A percentile compares a stretch with the other conserved stretches of the same genome.
These are phyloP conservation scores for Coemansia sp. DNA, from an alignment of 192 early-diverging fungal genomes.

Conservation along the genomic window DNA sequence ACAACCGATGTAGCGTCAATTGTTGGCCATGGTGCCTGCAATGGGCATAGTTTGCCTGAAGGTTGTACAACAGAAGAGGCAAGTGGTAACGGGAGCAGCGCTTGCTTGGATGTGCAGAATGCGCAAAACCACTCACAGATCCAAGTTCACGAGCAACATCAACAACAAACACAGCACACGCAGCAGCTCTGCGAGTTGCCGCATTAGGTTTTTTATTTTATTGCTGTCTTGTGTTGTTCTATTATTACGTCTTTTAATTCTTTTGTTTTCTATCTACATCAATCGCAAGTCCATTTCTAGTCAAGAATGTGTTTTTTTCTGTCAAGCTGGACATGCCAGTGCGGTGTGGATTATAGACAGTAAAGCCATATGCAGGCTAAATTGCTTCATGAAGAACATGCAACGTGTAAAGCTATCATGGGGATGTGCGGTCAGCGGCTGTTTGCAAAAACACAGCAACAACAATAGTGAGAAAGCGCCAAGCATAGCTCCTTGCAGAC, in stretches of 20 bases:
- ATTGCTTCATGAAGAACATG: background rate
- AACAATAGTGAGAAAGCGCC: background rate
- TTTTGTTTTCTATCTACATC: background rate
- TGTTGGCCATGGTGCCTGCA: constrained; percentile 19
- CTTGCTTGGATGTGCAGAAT: constrained; percentile 34
- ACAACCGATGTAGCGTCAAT: constrained; percentile 15
- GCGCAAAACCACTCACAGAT: constrained; percentile 26
- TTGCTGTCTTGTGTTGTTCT: constrained; percentile 18
- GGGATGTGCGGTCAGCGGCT: background rate
- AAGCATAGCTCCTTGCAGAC: background rate
- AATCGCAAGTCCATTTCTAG: constrained; percentile 1
- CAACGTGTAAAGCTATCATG: background rate
- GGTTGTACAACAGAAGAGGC: constrained; percentile 11
- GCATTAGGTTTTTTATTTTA: constrained; percentile 12
- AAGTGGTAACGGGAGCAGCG: constrained; percentile 22
- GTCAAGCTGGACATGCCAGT: no score
- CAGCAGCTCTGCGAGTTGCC: constrained; percentile 55
- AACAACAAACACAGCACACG: constrained; percentile 43
- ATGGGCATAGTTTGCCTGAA: constrained; percentile 17
- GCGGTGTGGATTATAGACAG: background rate
- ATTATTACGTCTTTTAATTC: constrained; percentile 14
- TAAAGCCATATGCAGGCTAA: background rate
- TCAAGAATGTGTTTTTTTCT: background rate
- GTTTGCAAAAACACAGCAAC: background rate
- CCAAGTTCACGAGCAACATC: constrained; percentile 25